Evolutionary conservation across 495 filamentous ascomycete genomes (phyloP), one percentile per base, ranked within the genome.

Genomic region (Aspergillus ostianus): DNA sequence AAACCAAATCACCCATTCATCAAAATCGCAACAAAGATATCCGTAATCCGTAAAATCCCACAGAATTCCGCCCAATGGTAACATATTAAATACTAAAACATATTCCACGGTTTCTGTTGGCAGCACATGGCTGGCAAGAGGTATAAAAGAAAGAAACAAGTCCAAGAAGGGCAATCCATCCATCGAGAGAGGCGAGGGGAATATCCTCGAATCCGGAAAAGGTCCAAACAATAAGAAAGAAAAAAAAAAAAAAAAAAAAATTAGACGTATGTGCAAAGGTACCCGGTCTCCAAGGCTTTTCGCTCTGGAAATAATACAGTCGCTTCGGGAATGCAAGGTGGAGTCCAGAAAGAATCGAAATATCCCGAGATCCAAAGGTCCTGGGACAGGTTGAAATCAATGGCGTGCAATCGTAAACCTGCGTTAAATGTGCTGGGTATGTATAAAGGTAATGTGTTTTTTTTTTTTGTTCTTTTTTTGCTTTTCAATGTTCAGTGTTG

Each of bases 371-470:
- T 57, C 27, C 7, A 57, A 19, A 8, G 17, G 10, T 45, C 41
- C 54, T 32, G 27, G 27, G 23, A 30, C 6, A 27, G 45, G 47
- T 23, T 26, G 29, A 51, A 63, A 51, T 26, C 41, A 51, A 49
- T 61, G 68, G 56, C 70, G 57, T 64, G 18, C 62, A 61, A 54
- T 75, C 70, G 60, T 73, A 56, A 58, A 61, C 61, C 56, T 62
- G 72, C 64, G 66, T 70, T 55, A 69, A 62, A n/a, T 44, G 29
- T 9, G 46, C 29, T 8, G 30, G 52, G 27, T 18, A 30, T 32
- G 26, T 21, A 47, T 17, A 49, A 19, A 51, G n/a, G 20, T 3
- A 58, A 7, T 23, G 15, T 45, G 23, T 19, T 4, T 53, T 55
- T 57, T 57, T 36, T 57, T 0, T 30, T 47, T 53, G n/a, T n/a